Conservation (phyloP, 768 basidiomycete genomes). For the Rhodotorula toruloides region DNA sequence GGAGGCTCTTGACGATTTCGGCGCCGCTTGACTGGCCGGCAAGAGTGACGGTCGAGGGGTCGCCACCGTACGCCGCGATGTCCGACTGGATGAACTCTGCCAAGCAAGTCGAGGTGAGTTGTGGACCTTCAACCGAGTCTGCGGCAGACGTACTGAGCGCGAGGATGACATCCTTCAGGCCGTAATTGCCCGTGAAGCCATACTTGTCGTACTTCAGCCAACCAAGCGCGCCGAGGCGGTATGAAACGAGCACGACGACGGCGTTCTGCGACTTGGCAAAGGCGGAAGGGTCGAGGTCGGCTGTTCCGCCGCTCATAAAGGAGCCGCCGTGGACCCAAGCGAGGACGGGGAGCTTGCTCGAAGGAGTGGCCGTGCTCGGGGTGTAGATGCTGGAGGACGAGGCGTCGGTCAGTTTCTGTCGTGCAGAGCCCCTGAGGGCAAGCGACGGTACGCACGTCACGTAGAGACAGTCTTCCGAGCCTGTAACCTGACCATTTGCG, state of each 20-base stretch:
- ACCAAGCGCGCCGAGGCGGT: slow-evolving; percentile 71
- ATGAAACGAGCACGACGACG: slow-evolving; percentile 76
- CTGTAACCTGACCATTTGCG: slow-evolving; percentile 46
- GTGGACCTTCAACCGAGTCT: not conserved
- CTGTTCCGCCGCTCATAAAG: slow-evolving; percentile 65
- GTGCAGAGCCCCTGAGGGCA: slow-evolving; percentile 47
- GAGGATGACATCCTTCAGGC: slow-evolving; percentile 62
- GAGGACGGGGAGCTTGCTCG: slow-evolving; percentile 42
- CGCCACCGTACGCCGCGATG: slow-evolving; percentile 64
- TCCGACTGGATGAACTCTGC: slow-evolving; percentile 58
- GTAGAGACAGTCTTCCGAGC: slow-evolving; percentile 73
- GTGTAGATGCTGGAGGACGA: slow-evolving; percentile 54
- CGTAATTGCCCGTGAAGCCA: slow-evolving; percentile 56
- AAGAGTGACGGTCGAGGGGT: slow-evolving; percentile 54
- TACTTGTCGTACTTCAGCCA: slow-evolving; percentile 29
- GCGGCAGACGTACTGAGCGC: slow-evolving; percentile 53
- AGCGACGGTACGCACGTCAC: slow-evolving; percentile 56
- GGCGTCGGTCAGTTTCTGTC: slow-evolving; percentile 51
- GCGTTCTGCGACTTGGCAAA: slow-evolving; percentile 66
- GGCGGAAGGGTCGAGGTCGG: slow-evolving; percentile 67
- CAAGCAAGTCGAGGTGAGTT: not conserved
- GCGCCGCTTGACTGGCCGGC: slow-evolving; percentile 51
- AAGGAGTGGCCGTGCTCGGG: slow-evolving; percentile 48
- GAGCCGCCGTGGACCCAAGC: slow-evolving; percentile 65
- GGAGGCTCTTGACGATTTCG: slow-evolving; percentile 67